A percentile compares a stretch with the other conserved stretches of the same genome.
phyloP scores from a whole-genome alignment of 1,139 yeast species.

The Blastobotrys persicus region DNA sequence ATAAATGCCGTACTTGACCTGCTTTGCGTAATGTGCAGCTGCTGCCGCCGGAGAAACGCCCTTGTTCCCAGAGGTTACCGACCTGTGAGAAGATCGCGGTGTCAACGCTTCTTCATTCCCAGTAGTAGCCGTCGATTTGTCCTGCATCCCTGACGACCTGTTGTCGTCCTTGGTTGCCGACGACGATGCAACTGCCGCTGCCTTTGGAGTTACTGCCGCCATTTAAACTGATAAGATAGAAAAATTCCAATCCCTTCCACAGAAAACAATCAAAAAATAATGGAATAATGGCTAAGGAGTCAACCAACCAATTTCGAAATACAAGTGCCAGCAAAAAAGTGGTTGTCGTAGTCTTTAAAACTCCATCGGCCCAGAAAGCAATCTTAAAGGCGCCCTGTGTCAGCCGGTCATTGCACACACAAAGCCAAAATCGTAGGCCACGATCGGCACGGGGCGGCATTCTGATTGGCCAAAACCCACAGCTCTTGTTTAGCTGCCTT shows the following conservation, averaged over 20 bases:
- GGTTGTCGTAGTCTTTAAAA: background rate
- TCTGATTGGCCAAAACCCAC: conserved; percentile 1
- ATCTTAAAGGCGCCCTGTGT: conserved; percentile 1
- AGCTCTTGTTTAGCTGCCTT: background rate
- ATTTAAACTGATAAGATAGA: background rate
- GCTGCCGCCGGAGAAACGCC: conserved; percentile 29
- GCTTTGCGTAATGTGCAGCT: conserved; percentile 57
- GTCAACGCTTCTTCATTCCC: background rate
- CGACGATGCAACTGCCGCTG: conserved; percentile 4
- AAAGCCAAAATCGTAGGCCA: conserved; percentile 7
- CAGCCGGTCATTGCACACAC: conserved; percentile 5
- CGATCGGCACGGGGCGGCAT: conserved; percentile 3
- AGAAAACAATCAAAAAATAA: conserved; percentile 3
- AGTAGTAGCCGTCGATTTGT: background rate
- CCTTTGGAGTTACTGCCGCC: background rate
- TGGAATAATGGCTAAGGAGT: background rate
- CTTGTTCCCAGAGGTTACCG: background rate
- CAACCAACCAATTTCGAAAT: background rate
- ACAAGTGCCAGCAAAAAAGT: background rate
- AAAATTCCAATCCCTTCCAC: too few species aligned
- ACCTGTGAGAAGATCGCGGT: background rate
- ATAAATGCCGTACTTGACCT: conserved; percentile 70
- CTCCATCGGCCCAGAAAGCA: conserved; percentile 5
- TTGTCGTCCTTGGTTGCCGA: background rate
- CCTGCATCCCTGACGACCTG: background rate